A percentile compares a stretch with the other conserved stretches of the same genome.
phyloP scores from a whole-genome alignment of 2,329 filamentous ascomycete species.

The Sarocladium kiliense region DNA sequence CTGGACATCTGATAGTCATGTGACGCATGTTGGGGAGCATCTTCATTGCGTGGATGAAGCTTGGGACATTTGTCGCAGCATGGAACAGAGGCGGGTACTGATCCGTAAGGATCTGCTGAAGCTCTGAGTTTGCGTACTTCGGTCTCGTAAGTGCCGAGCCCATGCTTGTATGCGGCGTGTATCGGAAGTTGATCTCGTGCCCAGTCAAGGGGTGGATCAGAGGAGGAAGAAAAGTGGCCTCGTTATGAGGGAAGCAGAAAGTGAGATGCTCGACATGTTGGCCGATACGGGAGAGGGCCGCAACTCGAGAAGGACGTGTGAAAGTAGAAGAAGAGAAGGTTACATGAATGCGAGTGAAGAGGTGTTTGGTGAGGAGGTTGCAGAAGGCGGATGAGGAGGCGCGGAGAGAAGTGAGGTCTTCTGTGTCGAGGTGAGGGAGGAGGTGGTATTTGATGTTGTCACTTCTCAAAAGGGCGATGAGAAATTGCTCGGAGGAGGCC shows the following conservation, averaged over 20 bases:
- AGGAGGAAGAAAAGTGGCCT: slow-evolving; percentile 79
- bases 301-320: slow-evolving; percentile 65
- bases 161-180: slow-evolving; percentile 69
- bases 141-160: slow-evolving; percentile 57
- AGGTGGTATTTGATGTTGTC: slow-evolving; percentile 44
- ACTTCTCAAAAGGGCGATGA: slow-evolving; percentile 52
- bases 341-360: slow-evolving; percentile 65
- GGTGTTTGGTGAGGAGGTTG: slow-evolving; percentile 60
- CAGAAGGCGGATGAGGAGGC: slow-evolving; percentile 66
- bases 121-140: slow-evolving; percentile 74
- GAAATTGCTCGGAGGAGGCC: slow-evolving; percentile 40
- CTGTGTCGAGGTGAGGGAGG: slow-evolving; percentile 42
- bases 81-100: slow-evolving; percentile 90
- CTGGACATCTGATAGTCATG: slow-evolving; percentile 71
- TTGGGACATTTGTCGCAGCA: slow-evolving; percentile 79
- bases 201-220: slow-evolving; percentile 73
- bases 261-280: slow-evolving; percentile 72
- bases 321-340: slow-evolving; percentile 72
- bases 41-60: slow-evolving; percentile 72
- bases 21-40: slow-evolving; percentile 66
- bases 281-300: slow-evolving; percentile 72
- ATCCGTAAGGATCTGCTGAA: slow-evolving; percentile 75
- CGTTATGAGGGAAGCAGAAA: slow-evolving; percentile 70
- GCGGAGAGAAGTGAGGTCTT: slow-evolving; percentile 55
- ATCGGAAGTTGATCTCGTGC: slow-evolving; percentile 73